A percentile compares a stretch with the other conserved stretches of the same genome.
phyloP scores from a whole-genome alignment of 2,329 filamentous ascomycete species.

The Eurotiales sp. region DNA sequence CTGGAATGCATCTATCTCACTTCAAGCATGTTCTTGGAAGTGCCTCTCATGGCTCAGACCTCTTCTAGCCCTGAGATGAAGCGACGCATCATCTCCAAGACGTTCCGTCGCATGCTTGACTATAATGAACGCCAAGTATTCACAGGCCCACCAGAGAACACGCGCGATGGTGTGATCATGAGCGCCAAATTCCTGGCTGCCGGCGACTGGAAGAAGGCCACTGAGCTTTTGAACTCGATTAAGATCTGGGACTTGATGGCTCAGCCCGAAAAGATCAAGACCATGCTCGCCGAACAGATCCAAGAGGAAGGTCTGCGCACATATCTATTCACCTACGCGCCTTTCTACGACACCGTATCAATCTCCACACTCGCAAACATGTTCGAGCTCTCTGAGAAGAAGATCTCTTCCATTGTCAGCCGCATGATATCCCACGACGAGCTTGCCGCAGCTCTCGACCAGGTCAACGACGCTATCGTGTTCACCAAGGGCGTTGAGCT shows the following conservation, averaged over 20 bases:
- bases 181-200: constrained; percentile 94
- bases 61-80: constrained; percentile 95
- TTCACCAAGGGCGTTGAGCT: constrained; percentile 99
- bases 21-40: constrained; percentile 98
- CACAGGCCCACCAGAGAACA: constrained; percentile 97
- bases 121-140: constrained; percentile 99
- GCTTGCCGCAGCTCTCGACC: constrained; percentile 90
- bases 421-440: constrained; percentile 99
- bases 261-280: constrained; percentile 87
- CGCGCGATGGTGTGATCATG: constrained; percentile 98
- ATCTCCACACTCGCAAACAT: constrained; percentile 80
- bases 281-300: constrained; percentile 95
- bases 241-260: constrained; percentile 99
- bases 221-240: constrained; percentile 89
- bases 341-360: constrained; percentile 96
- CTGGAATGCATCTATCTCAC: constrained; percentile 98
- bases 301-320: constrained; percentile 97
- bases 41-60: constrained; percentile 92
- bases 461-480: constrained; percentile 95
- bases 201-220: constrained; percentile 98
- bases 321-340: constrained; percentile 98
- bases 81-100: constrained; percentile 98
- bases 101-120: constrained; percentile 97
- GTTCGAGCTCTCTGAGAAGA: constrained; percentile 90
- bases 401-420: constrained; percentile 92